Base-by-base conservation (phyloP, 2,329 filamentous ascomycete genomes). In the Aureobasidium melanogenum region DNA sequence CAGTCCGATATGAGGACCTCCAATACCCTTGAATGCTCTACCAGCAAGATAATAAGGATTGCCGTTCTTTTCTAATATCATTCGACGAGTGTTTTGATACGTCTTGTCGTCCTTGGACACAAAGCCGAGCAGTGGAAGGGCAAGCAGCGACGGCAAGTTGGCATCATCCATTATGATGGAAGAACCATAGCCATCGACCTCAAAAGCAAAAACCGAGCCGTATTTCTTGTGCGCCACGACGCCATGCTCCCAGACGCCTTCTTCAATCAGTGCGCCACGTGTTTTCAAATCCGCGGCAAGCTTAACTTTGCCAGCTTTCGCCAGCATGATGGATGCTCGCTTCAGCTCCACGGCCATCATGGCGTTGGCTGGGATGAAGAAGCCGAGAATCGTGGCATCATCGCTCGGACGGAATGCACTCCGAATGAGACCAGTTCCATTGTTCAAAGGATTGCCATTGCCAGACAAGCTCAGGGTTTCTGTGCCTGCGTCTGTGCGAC, bases 341-440 rank as follows among this genome's bases (percentile, higher is more conserved):
- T 86, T 84, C 28, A 99, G 79, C 74, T 99, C 91, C 0, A 93
- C 89, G 2, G 91, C 87, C 82, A 99, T 96, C 87, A 96, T 93
- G 26, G 94, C 94, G 71, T 99, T 99, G 39, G 90, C 87, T 0
- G 94, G 94, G 66, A 99, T 96, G 72, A 96, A 90, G 78, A 91
- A 99, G 47, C 92, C 92, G 3, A 99, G 80, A 39, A 94, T 97
- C 0, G 91, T 95, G 2, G 94, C 91, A 72, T 99, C 94, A 69
- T 99, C 94, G 65, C 90, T 96, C 5, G 94, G 94, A 1, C 94
- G 84, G 76, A 99, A 99, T 0, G 94, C 93, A 43, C 90, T 96
- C 62, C 94, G 85, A 51, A 97, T 82, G 1, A 99, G 82, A 0
- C 91, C 91, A 0, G 94, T 97, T 19, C 86, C 89, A 66, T 79